Percentiles rank a stretch among this genome's conserved stretches.
These are phyloP conservation scores for Thraustotheca clavata DNA, from an alignment of 352 stramenopile species.

Conservation along the genomic window DNA sequence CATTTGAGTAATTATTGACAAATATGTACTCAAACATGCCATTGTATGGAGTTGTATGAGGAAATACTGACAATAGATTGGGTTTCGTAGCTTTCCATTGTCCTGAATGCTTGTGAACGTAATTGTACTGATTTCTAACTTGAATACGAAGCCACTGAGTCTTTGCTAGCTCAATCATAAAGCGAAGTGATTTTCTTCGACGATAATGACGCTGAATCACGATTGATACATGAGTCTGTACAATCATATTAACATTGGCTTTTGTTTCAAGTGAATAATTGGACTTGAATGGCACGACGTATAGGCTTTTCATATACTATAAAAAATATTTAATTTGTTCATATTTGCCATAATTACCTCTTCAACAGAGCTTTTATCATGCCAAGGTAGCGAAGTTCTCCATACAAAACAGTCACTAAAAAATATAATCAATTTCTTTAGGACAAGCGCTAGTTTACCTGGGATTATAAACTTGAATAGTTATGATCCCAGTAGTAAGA, in stretches of 20 bases:
- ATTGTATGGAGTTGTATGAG: not conserved
- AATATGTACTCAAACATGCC: not conserved
- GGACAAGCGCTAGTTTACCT: no score
- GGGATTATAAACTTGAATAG: no score
- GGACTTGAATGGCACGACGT: not conserved
- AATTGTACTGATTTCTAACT: slow-evolving; percentile 9
- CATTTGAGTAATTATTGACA: not conserved
- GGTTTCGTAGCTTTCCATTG: not conserved
- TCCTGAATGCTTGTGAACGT: not conserved
- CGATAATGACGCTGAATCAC: slow-evolving; percentile 2
- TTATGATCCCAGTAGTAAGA: no score
- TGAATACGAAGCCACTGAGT: slow-evolving; percentile 13
- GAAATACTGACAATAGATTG: not conserved
- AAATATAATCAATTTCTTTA: no score
- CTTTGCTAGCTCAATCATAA: not conserved
- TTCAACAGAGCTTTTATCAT: no score
- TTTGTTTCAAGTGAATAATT: not conserved
- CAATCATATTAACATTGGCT: not conserved
- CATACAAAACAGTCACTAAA: no score
- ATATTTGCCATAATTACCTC: no score
- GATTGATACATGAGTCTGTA: not conserved
- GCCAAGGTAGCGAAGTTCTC: no score
- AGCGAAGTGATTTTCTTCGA: not conserved
- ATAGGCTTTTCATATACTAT: not conserved
- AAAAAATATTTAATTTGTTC: not conserved